Conservation (phyloP, 805 yeast species). For the Starmerella tilneyi region DNA sequence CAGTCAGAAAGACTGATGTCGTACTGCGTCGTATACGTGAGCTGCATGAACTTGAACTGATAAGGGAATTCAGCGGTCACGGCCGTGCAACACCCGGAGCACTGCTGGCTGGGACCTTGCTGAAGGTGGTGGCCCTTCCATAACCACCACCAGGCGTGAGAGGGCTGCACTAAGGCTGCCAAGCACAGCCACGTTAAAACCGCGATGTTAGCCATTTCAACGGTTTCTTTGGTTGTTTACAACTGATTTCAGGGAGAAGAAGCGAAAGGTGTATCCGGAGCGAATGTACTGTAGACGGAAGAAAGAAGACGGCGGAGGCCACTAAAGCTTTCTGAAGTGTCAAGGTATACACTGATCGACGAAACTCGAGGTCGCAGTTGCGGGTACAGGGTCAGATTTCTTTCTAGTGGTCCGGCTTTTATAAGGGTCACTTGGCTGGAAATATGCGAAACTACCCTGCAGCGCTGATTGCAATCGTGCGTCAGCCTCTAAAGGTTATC, state of each 20-base stretch:
- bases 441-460: not conserved
- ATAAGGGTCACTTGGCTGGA: not conserved
- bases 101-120: conserved; percentile 11
- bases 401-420: not conserved
- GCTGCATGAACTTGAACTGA: conserved; percentile 9
- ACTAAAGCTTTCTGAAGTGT: no score
- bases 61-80: conserved; percentile 26
- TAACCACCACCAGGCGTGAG: conserved; percentile 27
- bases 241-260: no score
- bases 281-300: no score
- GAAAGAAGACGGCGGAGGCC: no score
- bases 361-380: no score
- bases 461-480: not conserved
- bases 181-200: conserved; percentile 16
- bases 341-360: not conserved
- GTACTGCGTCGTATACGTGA: conserved; percentile 18
- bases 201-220: conserved; percentile 8
- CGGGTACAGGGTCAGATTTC: no score
- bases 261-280: no score
- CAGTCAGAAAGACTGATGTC: conserved; percentile 16
- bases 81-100: conserved; percentile 29
- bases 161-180: conserved; percentile 16
- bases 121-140: conserved; percentile 22
- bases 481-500: not conserved
- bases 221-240: no score